These are phyloP conservation scores for Aspergillus sp. DNA, from an alignment of 2,329 filamentous ascomycete species.

Conservation along the genomic window DNA sequence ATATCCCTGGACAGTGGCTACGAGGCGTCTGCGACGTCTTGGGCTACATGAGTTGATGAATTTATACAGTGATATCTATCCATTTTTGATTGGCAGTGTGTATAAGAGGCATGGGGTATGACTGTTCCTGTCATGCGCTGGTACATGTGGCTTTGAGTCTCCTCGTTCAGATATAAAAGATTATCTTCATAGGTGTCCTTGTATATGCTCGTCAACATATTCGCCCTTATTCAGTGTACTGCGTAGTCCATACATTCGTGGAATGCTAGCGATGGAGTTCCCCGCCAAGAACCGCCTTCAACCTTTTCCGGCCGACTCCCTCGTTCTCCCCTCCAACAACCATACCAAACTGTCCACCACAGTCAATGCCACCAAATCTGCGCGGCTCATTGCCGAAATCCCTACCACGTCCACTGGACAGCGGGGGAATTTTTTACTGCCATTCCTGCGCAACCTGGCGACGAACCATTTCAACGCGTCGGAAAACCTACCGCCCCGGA, in stretches of 20 bases:
- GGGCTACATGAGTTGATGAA: slow-evolving; percentile 23
- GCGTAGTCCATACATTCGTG: background rate
- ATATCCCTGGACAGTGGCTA: slow-evolving; percentile 13
- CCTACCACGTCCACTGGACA: slow-evolving; percentile 23
- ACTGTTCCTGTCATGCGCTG: background rate
- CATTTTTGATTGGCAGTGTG: background rate
- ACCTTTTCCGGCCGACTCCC: slow-evolving; percentile 3
- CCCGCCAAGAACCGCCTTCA: slow-evolving; percentile 11
- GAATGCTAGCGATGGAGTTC: background rate
- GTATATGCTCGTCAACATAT: too few species aligned
- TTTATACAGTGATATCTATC: slow-evolving; percentile 12
- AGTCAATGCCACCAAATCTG: slow-evolving; percentile 35
- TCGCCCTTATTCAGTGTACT: background rate
- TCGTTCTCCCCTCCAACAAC: slow-evolving; percentile 10
- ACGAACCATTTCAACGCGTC: slow-evolving; percentile 22
- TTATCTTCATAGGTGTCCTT: too few species aligned
- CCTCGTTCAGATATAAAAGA: too few species aligned
- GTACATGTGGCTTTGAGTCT: too few species aligned
- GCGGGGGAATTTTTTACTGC: slow-evolving; percentile 28
- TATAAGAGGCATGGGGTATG: background rate
- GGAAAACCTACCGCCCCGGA: slow-evolving; percentile 8
- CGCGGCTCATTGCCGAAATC: slow-evolving; percentile 30
- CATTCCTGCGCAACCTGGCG: slow-evolving; percentile 36
- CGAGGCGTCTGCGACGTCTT: slow-evolving; percentile 22
- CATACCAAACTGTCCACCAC: slow-evolving; percentile 2